Evolutionary conservation across 345 rosid genomes (phyloP).

Genomic region (Anacardium occidentale): DNA sequence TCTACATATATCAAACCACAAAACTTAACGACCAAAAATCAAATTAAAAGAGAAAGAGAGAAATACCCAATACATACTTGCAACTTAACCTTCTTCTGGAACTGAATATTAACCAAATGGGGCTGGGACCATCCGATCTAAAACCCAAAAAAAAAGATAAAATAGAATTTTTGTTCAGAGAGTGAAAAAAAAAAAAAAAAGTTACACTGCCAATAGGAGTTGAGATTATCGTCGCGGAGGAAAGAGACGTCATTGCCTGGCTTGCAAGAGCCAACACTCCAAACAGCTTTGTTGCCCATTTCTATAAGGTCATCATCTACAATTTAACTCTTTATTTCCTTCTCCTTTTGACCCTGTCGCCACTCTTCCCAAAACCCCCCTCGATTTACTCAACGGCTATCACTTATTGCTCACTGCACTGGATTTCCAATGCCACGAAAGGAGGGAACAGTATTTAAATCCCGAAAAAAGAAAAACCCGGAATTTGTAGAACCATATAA

Average conservation of each 20-base stretch:
- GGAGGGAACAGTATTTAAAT: too few relatives aligned
- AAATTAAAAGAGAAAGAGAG: background rate
- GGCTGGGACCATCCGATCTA: slow-evolving; percentile 99
- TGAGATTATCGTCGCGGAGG: slow-evolving; percentile 86
- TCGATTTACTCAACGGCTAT: too few relatives aligned
- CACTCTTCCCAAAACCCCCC: too few relatives aligned
- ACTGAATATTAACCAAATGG: slow-evolving; percentile 90
- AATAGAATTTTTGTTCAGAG: background rate
- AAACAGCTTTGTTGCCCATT: slow-evolving; percentile 86
- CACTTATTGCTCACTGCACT: too few relatives aligned
- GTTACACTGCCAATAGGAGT: slow-evolving; percentile 85
- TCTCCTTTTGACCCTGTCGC: slow-evolving; percentile 81
- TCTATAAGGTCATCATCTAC: slow-evolving; percentile 87
- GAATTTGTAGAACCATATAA: too few relatives aligned
- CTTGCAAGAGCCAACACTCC: slow-evolving; percentile 98
- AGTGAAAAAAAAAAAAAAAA: slow-evolving; percentile 1
- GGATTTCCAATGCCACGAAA: too few relatives aligned
- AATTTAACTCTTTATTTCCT: slow-evolving; percentile 73
- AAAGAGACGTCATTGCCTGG: slow-evolving; percentile 82
- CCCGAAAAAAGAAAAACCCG: too few relatives aligned
- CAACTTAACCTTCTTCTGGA: slow-evolving; percentile 91
- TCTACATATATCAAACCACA: background rate
- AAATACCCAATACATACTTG: slow-evolving; percentile 41
- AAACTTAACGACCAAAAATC: slow-evolving; percentile 3
- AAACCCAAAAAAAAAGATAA: background rate